phyloP scores from a whole-genome alignment of 2,329 filamentous ascomycete species.

The Penicillium glabrum region DNA sequence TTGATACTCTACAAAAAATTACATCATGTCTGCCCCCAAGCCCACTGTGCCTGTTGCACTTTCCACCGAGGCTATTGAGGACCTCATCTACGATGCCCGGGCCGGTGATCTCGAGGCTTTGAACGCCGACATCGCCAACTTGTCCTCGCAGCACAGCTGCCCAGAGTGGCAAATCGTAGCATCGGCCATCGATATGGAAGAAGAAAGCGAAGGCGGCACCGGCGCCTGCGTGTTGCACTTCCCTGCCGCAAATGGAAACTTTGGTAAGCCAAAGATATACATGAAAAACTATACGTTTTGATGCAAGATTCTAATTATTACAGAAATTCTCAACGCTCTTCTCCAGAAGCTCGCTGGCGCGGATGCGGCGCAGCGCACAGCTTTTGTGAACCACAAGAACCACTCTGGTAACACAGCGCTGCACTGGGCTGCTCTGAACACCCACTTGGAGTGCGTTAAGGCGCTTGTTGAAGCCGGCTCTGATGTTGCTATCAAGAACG shows the following conservation, averaged over 20 bases:
- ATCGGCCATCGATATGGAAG: constrained; percentile 70
- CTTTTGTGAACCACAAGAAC: constrained; percentile 60
- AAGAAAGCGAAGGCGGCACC: constrained; percentile 65
- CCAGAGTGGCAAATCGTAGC: constrained; percentile 64
- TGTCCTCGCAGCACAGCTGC: constrained; percentile 63
- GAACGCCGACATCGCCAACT: constrained; percentile 55
- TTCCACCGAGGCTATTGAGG: constrained; percentile 80
- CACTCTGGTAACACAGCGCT: constrained; percentile 83
- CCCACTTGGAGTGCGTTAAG: constrained; percentile 79
- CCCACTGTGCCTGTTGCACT: constrained; percentile 42
- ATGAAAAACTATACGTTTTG: not conserved
- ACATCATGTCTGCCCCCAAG: constrained; percentile 18
- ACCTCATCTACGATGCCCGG: constrained; percentile 84
- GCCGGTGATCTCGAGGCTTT: constrained; percentile 74
- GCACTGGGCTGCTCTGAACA: constrained; percentile 91
- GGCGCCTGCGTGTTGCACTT: constrained; percentile 69
- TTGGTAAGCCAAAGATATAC: constrained; percentile 54
- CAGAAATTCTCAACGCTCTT: constrained; percentile 51
- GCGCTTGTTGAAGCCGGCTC: constrained; percentile 73
- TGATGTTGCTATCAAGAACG: constrained; percentile 74
- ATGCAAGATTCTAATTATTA: constrained; percentile 1
- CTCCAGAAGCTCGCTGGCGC: constrained; percentile 40
- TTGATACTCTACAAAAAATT: not conserved
- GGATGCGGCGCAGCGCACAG: constrained; percentile 19
- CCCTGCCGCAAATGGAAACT: constrained; percentile 85